Evolutionary conservation across 1,139 yeast genomes (phyloP), one percentile per base, ranked within the genome.

Genomic region (Candida dubliniensis): DNA sequence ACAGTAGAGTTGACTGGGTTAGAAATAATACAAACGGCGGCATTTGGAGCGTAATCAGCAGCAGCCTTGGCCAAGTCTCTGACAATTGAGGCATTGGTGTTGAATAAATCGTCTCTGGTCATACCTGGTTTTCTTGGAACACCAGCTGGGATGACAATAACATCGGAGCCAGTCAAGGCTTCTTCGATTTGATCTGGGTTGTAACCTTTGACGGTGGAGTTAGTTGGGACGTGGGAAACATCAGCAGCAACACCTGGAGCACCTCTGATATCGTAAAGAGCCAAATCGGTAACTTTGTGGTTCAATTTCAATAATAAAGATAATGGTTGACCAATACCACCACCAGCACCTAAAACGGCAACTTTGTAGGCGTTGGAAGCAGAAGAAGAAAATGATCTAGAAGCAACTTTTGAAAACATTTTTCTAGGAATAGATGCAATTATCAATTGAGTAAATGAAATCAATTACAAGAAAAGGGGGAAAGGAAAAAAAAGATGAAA

Each of bases 91-190:
- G 96, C 96, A 64, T 91, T 91, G 74, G 93, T 87, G 72, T 82
- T 82, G 79, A 91, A 89, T 64, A 91, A 79, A 64, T 91, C 97
- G 66, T 91, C 97, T 69, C 98, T 84, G 54, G 97, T 87, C 98
- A 91, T 91, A 56, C 97, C 97, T 46, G 97, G 97, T 75, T 91
- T 91, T 75, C 98, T 83, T 66, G 97, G 97, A 47, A 91, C 88
- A 64, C 98, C 97, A 41, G 97, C 97, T 51, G 97, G 96, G 64
- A 91, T 87, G 48, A 91, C 81, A 51, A 91, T 87, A 50, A 90
- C 77, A 59, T 86, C 87, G 25, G 95, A 75, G 41, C 82, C 86
- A 42, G 76, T 67, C 55, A 91, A 75, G 25, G 96, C 95, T 44
- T 69, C 73, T 53, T 76, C 73, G 50, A 81, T 76, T 51, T 61